Percentiles rank a stretch among this genome's conserved stretches.
These are phyloP conservation scores for Eutrema japonicum DNA, from an alignment of 345 rosid species.

Conservation along the genomic window DNA sequence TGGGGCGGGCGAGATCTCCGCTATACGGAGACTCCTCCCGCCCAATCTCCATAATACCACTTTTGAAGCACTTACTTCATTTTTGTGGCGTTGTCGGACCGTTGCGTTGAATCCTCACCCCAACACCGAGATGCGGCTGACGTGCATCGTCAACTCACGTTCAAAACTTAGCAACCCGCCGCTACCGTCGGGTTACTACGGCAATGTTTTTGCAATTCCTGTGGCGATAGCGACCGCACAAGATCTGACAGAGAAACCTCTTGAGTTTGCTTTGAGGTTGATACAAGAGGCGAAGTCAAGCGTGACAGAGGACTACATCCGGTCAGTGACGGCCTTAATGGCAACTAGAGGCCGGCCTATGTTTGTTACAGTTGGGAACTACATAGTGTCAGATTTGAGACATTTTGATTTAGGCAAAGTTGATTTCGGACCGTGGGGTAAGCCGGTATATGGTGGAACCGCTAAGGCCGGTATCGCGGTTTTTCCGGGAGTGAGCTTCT, in stretches of 20 bases:
- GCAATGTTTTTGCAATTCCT: slow-evolving; percentile 53
- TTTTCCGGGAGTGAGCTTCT: slow-evolving; percentile 52
- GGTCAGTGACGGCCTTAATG: slow-evolving; percentile 41
- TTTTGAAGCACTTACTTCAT: slow-evolving; percentile 54
- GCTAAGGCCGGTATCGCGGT: slow-evolving; percentile 51
- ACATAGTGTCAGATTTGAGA: slow-evolving; percentile 55
- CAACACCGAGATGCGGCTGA: slow-evolving; percentile 53
- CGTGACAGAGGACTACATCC: slow-evolving; percentile 45
- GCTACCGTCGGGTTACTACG: slow-evolving; percentile 56
- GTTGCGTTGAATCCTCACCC: slow-evolving; percentile 54
- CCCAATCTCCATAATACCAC: slow-evolving; percentile 42
- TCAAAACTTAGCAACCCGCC: slow-evolving; percentile 48
- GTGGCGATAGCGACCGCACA: slow-evolving; percentile 49
- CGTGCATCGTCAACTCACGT: slow-evolving; percentile 52
- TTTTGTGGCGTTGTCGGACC: slow-evolving; percentile 66
- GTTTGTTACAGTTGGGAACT: slow-evolving; percentile 45
- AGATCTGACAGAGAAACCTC: slow-evolving; percentile 49
- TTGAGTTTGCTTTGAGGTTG: slow-evolving; percentile 54
- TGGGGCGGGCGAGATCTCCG: slow-evolving; percentile 46
- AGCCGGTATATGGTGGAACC: slow-evolving; percentile 55
- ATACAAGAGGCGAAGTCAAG: slow-evolving; percentile 51
- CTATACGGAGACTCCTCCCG: slow-evolving; percentile 49
- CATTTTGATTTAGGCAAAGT: slow-evolving; percentile 48
- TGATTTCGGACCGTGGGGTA: slow-evolving; percentile 68
- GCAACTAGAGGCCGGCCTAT: slow-evolving; percentile 54